Base-by-base conservation (phyloP, 345 rosid species). In the Kernera saxatilis region DNA sequence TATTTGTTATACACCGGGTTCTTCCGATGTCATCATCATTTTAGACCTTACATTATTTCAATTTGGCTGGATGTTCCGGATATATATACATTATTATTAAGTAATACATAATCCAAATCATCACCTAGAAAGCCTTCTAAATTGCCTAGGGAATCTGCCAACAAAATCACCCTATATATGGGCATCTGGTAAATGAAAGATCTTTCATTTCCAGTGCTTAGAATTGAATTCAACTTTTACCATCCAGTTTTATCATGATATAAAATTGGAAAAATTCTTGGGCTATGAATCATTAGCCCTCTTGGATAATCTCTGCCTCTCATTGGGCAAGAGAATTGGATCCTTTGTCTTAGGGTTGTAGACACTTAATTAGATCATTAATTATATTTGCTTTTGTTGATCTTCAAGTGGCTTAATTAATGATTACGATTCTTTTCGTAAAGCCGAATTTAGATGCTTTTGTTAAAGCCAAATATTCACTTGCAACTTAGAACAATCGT, bases 401-500 rank as follows among this genome's bases (percentile, higher is more conserved):
- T 75, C 65, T 69, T 69, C 65, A 54, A 45, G 70, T 63, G 74
- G 70, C 65, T 69, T 46, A 69, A 62, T 69, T 75, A 63, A 75
- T 75, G 74, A 75, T 75, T 75, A 37, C 44, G 65, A 53, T 69
- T 61, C 79, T 56, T 69, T 63, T 36, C 21, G 25, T 53, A 75
- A 75, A 69, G 79, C 45, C 65, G 65, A 75, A 45, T 54, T 46
- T 45, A 33, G 19, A 44, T 75, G 75, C 75, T 69, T 75, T 75
- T 54, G 60, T 75, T 68, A 75, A 75, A 75, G 75, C 60, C 74
- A 69, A 62, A 62, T 75, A 69, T 75, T 75, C 79, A 75, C 70
- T 75, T 45, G 23, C 65, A 75, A 54, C 66, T 62, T 44, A 62
- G 14, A 60, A 61, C 30, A 67, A 67, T 67, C 43, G 23, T 67